phyloP scores from a whole-genome alignment of 192 early-diverging fungal genomes.

The Podila epicladia region DNA sequence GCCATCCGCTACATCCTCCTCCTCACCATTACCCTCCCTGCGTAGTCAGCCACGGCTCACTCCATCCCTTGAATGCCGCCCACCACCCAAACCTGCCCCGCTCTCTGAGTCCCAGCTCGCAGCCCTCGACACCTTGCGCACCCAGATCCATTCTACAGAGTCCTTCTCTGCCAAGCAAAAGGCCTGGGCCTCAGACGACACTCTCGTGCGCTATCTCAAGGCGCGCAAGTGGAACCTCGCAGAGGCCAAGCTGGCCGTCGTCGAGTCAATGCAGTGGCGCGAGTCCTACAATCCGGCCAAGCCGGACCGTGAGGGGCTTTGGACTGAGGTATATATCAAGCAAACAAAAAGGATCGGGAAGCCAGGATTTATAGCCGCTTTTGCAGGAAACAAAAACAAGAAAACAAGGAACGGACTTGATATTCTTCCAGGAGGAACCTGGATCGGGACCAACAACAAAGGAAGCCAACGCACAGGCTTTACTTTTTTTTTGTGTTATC shows the following conservation, averaged over 20 bases:
- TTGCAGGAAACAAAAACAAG: too few species aligned
- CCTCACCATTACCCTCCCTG: background rate
- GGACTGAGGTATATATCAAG: slow-evolving; percentile 66
- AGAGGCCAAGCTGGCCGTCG: slow-evolving; percentile 72
- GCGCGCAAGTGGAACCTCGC: slow-evolving; percentile 77
- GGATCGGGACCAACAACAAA: too few species aligned
- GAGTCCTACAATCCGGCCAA: slow-evolving; percentile 72
- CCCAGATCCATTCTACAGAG: slow-evolving; percentile 14
- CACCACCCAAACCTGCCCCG: background rate
- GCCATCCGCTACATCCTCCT: background rate
- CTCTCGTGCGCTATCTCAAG: slow-evolving; percentile 75
- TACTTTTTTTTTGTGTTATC: too few species aligned
- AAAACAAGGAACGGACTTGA: too few species aligned
- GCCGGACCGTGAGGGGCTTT: slow-evolving; percentile 77
- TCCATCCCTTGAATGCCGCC: slow-evolving; percentile 18
- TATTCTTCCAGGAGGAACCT: too few species aligned
- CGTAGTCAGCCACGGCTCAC: slow-evolving; percentile 20
- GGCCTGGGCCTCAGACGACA: slow-evolving; percentile 54
- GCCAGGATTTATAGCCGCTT: too few species aligned
- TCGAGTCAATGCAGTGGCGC: slow-evolving; percentile 84
- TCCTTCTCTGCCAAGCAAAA: slow-evolving; percentile 9
- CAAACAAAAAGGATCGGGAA: too few species aligned
- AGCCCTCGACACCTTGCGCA: slow-evolving; percentile 25
- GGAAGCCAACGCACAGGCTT: too few species aligned
- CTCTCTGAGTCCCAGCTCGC: slow-evolving; percentile 20